phyloP scores from a whole-genome alignment of 306 rosid genomes.

The Adenanthera pavonina region DNA sequence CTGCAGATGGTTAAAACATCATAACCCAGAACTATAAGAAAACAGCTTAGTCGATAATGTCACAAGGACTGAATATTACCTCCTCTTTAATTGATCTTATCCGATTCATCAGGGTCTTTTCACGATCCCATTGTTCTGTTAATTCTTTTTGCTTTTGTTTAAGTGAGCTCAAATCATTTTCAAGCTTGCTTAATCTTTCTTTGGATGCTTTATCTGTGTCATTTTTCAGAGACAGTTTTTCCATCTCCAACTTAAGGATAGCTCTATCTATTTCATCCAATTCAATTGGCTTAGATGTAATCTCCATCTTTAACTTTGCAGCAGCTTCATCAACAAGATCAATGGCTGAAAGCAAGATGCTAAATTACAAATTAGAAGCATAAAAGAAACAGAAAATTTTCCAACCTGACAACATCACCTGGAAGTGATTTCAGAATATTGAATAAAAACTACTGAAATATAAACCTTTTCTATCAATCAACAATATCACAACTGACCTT shows the following conservation, averaged over 20 bases:
- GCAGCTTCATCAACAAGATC: conserved; percentile 99
- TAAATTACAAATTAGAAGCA: conserved; percentile 27
- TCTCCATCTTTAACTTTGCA: conserved; percentile 96
- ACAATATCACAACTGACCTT: conserved; percentile 56
- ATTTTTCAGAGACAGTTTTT: conserved; percentile 84
- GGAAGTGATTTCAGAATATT: background rate
- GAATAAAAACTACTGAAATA: conserved; percentile 22
- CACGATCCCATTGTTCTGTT: conserved; percentile 82
- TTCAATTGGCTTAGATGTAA: conserved; percentile 95
- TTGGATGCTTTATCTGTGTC: conserved; percentile 94
- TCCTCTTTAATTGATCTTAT: conserved; percentile 93
- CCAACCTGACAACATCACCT: background rate
- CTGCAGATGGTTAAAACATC: conserved; percentile 48
- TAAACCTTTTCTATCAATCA: conserved; percentile 1
- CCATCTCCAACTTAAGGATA: conserved; percentile 94
- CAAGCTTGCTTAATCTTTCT: conserved; percentile 87
- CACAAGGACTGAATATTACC: conserved; percentile 54
- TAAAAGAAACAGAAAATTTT: conserved; percentile 22
- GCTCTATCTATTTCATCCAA: conserved; percentile 91
- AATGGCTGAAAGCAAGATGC: conserved; percentile 68
- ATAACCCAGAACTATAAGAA: background rate
- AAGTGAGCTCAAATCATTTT: conserved; percentile 72
- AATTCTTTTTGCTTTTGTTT: conserved; percentile 86
- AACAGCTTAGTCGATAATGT: background rate
- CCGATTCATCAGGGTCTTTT: conserved; percentile 76